Evolutionary conservation across 2,329 filamentous ascomycete species (phyloP), one percentile per base, ranked within the genome.

Genomic region (Zymoseptoria tritici): DNA sequence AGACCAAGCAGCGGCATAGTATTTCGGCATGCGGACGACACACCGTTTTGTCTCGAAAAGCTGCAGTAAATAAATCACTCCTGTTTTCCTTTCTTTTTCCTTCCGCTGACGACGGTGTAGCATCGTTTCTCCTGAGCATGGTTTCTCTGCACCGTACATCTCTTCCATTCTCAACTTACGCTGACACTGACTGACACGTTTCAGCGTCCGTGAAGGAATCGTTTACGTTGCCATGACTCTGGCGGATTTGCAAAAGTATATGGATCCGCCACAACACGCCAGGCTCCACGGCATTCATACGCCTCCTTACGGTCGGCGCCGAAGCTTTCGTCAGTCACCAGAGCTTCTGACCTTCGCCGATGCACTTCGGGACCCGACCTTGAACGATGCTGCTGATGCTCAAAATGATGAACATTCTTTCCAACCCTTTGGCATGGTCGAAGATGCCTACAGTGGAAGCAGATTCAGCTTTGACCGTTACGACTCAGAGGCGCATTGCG

Each of bases 191-290:
- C 75, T 80, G 65, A 79, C 68, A 59, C 59, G 62, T 56, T 58
- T 57, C 71, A 93, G 90, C 57, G 87, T 96, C 57, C 87, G 93
- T 74, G 89, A 96, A 80, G 93, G 94, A 52, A 87, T 97, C 82
- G 84, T 97, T 0, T 97, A 97, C 70, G 82, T 97, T 26, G 84
- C 90, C 52, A 96, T 97, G 92, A 83, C 85, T 49, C 83, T 86
- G 46, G 86, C 95, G 66, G 87, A 94, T 61, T 78, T 94, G 1
- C 76, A 94, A 51, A 83, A 70, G 29, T 71, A 72, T 56, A 66
- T 71, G 55, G 70, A 71, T 53, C 69, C 70, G 20, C 70, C 70
- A 21, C 56, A 58, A 20, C 62, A 67, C 55, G 67, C 68, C 5
- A 63, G 68, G 51, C 57, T 66, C 9, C 55, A 59, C 26, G 67